Conservation (phyloP, 305 asterid species). For the Fraxinus sp. region DNA sequence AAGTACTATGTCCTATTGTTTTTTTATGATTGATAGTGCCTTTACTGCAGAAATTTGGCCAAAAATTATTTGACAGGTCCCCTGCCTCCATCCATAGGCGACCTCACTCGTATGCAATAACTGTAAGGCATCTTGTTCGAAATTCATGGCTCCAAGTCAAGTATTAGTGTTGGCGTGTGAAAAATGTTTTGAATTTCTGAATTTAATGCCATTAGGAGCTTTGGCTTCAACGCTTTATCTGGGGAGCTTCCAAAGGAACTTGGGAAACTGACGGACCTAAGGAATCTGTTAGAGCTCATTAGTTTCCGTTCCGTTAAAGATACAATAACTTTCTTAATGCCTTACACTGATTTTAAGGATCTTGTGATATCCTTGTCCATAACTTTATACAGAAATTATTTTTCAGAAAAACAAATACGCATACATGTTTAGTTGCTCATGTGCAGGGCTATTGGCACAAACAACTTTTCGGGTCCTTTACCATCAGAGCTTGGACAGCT, state of each 20-base stretch:
- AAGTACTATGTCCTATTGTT: not conserved
- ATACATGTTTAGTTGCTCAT: not conserved
- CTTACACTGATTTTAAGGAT: not conserved
- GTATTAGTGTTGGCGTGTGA: not conserved
- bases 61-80: constrained; percentile 57
- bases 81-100: constrained; percentile 42
- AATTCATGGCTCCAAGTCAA: not conserved
- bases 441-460: constrained; percentile 52
- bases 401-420: not conserved
- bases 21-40: not conserved
- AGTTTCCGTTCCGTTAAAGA: not conserved
- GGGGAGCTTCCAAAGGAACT: constrained; percentile 73
- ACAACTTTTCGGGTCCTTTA: constrained; percentile 74
- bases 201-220: constrained; percentile 35
- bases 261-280: constrained; percentile 61
- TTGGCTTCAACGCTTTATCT: constrained; percentile 66
- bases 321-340: not conserved
- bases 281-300: constrained; percentile 47
- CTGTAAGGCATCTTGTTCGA: constrained; percentile 34
- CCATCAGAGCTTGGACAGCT: constrained; percentile 63
- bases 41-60: constrained; percentile 40
- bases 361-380: not conserved
- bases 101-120: constrained; percentile 49
- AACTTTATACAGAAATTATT: not conserved
- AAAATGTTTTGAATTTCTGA: not conserved